phyloP scores from a whole-genome alignment of 2,329 filamentous ascomycete species.

The Paraconiothyrium brasiliense region DNA sequence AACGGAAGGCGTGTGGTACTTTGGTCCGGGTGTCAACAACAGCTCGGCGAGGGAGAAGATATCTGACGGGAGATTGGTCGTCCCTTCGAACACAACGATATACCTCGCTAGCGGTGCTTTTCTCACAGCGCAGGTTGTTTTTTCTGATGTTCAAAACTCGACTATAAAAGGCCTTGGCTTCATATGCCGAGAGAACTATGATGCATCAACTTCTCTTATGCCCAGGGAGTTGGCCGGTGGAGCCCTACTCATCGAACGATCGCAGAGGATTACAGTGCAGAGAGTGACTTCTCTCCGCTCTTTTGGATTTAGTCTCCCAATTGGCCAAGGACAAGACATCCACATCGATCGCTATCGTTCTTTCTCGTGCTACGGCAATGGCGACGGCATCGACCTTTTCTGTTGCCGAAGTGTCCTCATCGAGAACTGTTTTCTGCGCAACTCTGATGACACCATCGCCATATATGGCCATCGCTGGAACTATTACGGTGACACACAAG shows the following conservation, averaged over 20 bases:
- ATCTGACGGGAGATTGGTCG: neutral
- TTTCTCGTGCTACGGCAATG: conserved; percentile 35
- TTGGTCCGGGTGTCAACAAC: conserved; percentile 11
- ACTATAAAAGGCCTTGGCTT: too few relatives aligned
- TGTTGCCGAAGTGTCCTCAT: conserved; percentile 27
- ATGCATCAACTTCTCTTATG: neutral
- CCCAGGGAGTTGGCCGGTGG: conserved; percentile 3
- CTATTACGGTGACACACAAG: conserved; percentile 44
- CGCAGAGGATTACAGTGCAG: neutral
- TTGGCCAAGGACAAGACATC: conserved; percentile 1
- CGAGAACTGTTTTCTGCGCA: conserved; percentile 49
- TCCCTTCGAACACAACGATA: conserved; percentile 8
- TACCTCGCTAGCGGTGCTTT: conserved; percentile 12
- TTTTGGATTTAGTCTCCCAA: conserved; percentile 5
- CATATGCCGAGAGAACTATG: neutral
- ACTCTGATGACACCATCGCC: conserved; percentile 51
- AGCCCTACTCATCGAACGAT: conserved; percentile 7
- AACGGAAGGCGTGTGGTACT: conserved; percentile 4
- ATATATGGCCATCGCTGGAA: conserved; percentile 47
- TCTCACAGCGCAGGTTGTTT: conserved; percentile 1
- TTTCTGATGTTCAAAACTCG: neutral
- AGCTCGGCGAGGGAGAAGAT: neutral
- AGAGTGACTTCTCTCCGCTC: conserved; percentile 7
- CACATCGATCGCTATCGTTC: conserved; percentile 19
- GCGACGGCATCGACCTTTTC: conserved; percentile 28